These are phyloP conservation scores for Botrytis porri DNA, from an alignment of 2,329 filamentous ascomycete species.

Conservation along the genomic window DNA sequence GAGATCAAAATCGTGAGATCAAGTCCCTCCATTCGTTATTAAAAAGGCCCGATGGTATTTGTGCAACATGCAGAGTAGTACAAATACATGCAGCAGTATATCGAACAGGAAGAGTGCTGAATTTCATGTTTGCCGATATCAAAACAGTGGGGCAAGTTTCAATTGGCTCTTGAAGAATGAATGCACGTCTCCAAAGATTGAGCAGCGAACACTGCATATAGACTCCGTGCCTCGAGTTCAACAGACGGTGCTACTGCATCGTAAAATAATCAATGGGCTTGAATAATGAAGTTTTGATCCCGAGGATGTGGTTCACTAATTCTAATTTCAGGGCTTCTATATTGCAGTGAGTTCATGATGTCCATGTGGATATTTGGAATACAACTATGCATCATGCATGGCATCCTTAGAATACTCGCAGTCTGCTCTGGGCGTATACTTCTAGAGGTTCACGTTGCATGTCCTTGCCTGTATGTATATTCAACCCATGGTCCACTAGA, in stretches of 20 bases:
- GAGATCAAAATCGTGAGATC: background rate
- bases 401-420: background rate
- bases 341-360: background rate
- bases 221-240: background rate
- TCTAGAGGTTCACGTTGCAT: conserved; percentile 3
- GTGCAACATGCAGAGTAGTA: conserved; percentile 4
- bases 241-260: background rate
- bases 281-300: background rate
- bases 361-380: conserved; percentile 11
- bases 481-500: background rate
- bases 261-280: background rate
- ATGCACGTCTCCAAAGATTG: background rate
- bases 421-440: background rate
- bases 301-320: conserved; percentile 12
- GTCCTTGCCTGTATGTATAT: background rate
- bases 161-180: background rate
- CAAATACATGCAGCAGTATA: background rate
- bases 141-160: background rate
- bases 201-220: background rate
- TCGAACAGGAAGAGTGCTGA: background rate
- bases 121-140: background rate
- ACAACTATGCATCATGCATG: conserved; percentile 7
- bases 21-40: background rate
- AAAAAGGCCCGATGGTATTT: conserved; percentile 8
- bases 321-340: background rate